Conservation (phyloP, 345 rosid genomes). For the Moringa oleifera region DNA sequence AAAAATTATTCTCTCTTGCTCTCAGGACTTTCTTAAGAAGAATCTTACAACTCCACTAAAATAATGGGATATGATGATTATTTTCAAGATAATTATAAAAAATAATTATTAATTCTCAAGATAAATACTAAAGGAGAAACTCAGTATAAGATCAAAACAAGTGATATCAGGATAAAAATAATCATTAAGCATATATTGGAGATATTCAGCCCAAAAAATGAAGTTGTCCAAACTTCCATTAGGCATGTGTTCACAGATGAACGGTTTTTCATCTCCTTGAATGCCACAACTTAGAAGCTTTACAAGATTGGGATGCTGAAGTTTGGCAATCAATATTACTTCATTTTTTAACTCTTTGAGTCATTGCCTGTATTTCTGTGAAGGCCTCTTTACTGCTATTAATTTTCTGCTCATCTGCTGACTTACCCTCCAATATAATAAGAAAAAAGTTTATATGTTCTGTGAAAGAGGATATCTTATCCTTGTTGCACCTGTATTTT, state of each 20-base stretch:
- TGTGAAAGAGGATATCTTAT: not conserved
- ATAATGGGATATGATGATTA: too few relatives aligned
- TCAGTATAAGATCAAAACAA: too few relatives aligned
- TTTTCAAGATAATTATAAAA: too few relatives aligned
- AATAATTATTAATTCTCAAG: too few relatives aligned
- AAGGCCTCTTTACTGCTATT: constrained; percentile 22
- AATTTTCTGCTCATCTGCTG: constrained; percentile 10
- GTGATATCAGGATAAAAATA: too few relatives aligned
- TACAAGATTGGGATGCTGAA: constrained; percentile 41
- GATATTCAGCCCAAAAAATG: constrained; percentile 29
- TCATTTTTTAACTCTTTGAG: constrained; percentile 13
- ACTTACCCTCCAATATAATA: constrained; percentile 1
- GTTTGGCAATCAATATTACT: constrained; percentile 21
- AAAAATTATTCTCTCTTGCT: too few relatives aligned
- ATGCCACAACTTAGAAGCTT: constrained; percentile 35
- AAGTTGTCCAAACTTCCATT: constrained; percentile 40
- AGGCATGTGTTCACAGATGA: constrained; percentile 44
- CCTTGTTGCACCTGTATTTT: not conserved
- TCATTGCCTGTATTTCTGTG: constrained; percentile 18
- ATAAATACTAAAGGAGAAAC: too few relatives aligned
- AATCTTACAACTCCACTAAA: too few relatives aligned
- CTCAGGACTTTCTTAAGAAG: too few relatives aligned
- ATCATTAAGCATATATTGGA: too few relatives aligned
- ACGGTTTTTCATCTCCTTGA: constrained; percentile 32
- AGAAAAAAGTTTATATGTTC: not conserved